phyloP scores from a whole-genome alignment of 371 early-diverging fungal genomes.

The Lichtheimia ornata region DNA sequence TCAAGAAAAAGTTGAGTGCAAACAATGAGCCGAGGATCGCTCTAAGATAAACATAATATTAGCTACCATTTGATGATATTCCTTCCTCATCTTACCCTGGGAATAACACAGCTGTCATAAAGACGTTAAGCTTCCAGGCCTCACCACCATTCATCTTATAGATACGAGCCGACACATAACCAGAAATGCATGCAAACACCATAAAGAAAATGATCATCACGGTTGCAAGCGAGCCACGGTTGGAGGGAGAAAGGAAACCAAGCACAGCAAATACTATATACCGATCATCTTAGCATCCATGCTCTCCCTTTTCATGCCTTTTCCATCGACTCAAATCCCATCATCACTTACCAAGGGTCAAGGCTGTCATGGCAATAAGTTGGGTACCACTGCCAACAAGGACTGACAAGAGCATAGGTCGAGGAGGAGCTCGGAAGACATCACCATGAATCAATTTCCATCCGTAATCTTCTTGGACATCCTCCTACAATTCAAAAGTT shows the following conservation, averaged over 20 bases:
- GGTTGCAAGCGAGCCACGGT: slow-evolving; percentile 90
- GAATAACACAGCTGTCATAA: slow-evolving; percentile 82
- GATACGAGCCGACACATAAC: slow-evolving; percentile 85
- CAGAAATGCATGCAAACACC: slow-evolving; percentile 82
- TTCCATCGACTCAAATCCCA: neutral
- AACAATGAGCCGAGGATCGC: slow-evolving; percentile 70
- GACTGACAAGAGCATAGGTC: slow-evolving; percentile 80
- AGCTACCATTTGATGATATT: neutral
- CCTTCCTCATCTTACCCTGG: slow-evolving; percentile 64
- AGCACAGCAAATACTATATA: slow-evolving; percentile 86
- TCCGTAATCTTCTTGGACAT: slow-evolving; percentile 86
- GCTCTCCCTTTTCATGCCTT: neutral
- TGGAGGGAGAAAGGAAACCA: slow-evolving; percentile 95
- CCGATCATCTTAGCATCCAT: neutral
- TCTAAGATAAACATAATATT: slow-evolving; percentile 18
- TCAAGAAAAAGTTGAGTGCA: slow-evolving; percentile 89
- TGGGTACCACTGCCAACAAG: slow-evolving; percentile 92
- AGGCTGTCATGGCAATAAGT: slow-evolving; percentile 82
- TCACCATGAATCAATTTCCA: slow-evolving; percentile 96
- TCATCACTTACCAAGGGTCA: slow-evolving; percentile 56
- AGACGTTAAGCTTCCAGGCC: slow-evolving; percentile 79
- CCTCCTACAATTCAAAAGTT: slow-evolving; percentile 61
- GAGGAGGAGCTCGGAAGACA: slow-evolving; percentile 87
- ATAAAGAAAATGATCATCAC: slow-evolving; percentile 90
- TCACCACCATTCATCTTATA: slow-evolving; percentile 96